phyloP scores from a whole-genome alignment of 768 basidiomycete species.

The Gymnopilus dilepis region DNA sequence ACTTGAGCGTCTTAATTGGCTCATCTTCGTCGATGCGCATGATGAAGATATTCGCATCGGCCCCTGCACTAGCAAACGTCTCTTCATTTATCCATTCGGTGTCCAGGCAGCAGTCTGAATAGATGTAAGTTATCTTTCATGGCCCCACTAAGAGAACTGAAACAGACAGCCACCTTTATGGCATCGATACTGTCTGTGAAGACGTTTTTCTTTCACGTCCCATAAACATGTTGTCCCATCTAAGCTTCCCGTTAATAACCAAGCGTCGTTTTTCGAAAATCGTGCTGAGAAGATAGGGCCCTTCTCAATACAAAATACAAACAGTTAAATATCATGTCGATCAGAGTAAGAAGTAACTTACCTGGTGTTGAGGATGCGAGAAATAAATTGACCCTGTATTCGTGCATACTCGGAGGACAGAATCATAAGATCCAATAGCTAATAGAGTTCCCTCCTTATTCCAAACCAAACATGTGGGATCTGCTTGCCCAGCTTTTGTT shows the following conservation, averaged over 20 bases:
- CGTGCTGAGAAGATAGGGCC: conserved; percentile 81
- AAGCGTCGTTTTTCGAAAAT: conserved; percentile 76
- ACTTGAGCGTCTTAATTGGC: conserved; percentile 70
- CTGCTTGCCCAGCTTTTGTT: conserved; percentile 51
- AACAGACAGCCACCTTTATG: conserved; percentile 59
- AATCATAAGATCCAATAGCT: conserved; percentile 81
- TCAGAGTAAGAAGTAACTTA: conserved; percentile 35
- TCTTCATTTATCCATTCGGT: conserved; percentile 79
- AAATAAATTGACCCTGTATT: conserved; percentile 66
- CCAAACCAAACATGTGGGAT: conserved; percentile 83
- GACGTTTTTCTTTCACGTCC: conserved; percentile 66
- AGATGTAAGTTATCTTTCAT: conserved; percentile 8
- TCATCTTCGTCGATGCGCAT: conserved; percentile 56
- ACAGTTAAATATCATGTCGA: conserved; percentile 24
- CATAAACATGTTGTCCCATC: conserved; percentile 82
- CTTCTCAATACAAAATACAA: conserved; percentile 50
- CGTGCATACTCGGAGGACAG: conserved; percentile 71
- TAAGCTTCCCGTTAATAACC: conserved; percentile 77
- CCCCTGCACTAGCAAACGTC: conserved; percentile 75
- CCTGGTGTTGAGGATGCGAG: conserved; percentile 67
- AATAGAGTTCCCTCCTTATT: conserved; percentile 73
- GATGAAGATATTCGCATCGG: conserved; percentile 67
- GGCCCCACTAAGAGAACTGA: background rate
- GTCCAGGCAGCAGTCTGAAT: conserved; percentile 76
- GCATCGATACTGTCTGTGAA: conserved; percentile 66